Percentiles rank a stretch among this genome's conserved stretches.
These are phyloP conservation scores for Ceraceosorus guamensis DNA, from an alignment of 1,284 basidiomycete species.

Conservation along the genomic window DNA sequence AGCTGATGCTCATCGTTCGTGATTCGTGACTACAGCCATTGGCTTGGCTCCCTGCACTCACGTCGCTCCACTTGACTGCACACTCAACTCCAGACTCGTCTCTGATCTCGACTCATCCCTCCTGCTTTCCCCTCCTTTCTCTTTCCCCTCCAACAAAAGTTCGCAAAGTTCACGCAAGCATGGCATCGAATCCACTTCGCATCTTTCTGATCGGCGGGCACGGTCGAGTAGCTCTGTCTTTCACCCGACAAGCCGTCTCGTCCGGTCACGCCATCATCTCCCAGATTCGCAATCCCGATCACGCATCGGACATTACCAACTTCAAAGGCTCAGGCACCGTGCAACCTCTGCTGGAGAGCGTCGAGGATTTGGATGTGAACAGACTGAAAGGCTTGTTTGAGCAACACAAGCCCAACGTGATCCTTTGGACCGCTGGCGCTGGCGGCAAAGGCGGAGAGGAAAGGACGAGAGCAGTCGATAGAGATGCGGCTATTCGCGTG, in stretches of 20 bases:
- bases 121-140: neutral
- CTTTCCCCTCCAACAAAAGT: neutral
- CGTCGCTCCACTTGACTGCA: too few relatives aligned
- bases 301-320: slow-evolving; percentile 25
- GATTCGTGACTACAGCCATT: too few relatives aligned
- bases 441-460: slow-evolving; percentile 62
- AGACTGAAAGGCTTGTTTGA: slow-evolving; percentile 56
- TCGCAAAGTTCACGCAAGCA: neutral
- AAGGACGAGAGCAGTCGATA: slow-evolving; percentile 63
- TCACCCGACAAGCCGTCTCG: slow-evolving; percentile 24
- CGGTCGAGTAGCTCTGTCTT: slow-evolving; percentile 32
- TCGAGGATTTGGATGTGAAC: slow-evolving; percentile 56
- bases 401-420: slow-evolving; percentile 54
- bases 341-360: slow-evolving; percentile 57
- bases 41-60: too few relatives aligned
- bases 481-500: slow-evolving; percentile 57
- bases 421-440: slow-evolving; percentile 65
- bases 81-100: too few relatives aligned
- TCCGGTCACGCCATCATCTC: slow-evolving; percentile 26
- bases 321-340: slow-evolving; percentile 42
- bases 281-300: slow-evolving; percentile 28
- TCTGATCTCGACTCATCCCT: too few relatives aligned
- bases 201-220: slow-evolving; percentile 33
- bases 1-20: too few relatives aligned
- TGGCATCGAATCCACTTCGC: neutral